Conservation (phyloP, 2,329 filamentous ascomycete genomes). For the Aspergillus thermomutatus region DNA sequence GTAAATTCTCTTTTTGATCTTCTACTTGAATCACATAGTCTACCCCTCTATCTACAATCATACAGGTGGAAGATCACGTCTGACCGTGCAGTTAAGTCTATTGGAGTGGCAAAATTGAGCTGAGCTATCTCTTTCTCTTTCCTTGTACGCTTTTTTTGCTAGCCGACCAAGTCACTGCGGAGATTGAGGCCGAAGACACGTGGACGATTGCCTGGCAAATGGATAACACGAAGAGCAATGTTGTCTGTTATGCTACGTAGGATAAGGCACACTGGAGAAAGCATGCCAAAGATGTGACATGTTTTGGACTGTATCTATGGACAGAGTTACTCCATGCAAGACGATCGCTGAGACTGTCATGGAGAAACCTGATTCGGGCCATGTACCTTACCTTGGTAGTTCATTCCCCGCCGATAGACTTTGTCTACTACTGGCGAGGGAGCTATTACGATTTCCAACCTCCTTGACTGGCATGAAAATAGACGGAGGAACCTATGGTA, state of each 20-base stretch:
- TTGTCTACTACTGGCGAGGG: no score
- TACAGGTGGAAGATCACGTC: neutral
- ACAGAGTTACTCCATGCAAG: neutral
- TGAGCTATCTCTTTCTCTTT: neutral
- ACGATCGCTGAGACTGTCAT: neutral
- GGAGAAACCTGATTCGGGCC: neutral
- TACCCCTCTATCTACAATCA: neutral
- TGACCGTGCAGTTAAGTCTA: neutral
- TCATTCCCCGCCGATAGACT: neutral
- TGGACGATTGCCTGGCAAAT: neutral
- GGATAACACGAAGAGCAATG: neutral
- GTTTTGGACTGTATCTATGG: neutral
- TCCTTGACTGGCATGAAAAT: neutral
- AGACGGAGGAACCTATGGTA: no score
- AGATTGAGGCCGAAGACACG: neutral
- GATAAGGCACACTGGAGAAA: neutral
- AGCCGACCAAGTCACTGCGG: neutral
- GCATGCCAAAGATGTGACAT: neutral
- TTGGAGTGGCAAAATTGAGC: neutral
- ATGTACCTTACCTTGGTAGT: no score
- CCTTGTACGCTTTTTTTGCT: neutral
- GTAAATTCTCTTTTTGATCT: neutral
- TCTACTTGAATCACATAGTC: neutral
- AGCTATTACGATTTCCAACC: neutral
- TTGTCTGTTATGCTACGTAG: neutral